Base-by-base conservation (phyloP, 129 eudicot genomes). In the Gnaphalium uliginosum region DNA sequence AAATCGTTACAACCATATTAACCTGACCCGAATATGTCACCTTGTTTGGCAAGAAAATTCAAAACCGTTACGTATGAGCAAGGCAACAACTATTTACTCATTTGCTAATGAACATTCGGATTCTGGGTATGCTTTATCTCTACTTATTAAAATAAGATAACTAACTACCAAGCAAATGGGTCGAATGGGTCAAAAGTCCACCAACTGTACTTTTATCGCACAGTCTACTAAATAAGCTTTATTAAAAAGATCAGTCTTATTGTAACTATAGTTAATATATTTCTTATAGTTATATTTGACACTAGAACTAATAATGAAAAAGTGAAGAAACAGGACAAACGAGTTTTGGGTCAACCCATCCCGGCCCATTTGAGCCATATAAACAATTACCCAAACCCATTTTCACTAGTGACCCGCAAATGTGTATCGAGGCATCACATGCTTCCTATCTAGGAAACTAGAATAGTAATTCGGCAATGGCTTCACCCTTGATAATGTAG, bases 191-290 rank as follows among this genome's bases (percentile, higher is more conserved):
- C 51, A 13, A 43, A 43, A 43, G 51, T 43, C 4, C 17, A 3
- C 46, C 46, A 39, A 39, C 46, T 8, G 13, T 8, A 39, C 46
- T 39, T 39, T 33, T 39, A 11, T 11, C 17, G 18, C 13, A 43
- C 5, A 43, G 13, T 43, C 51, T 10, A 13, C 51, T 43, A 43
- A 43, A 43, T 43, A 43, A 43, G 17, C 51, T 10, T 43, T 11
- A 43, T 11, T 13, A 43, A 43, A 96, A 70, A 90, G 97, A 33
- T 97, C 98, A 78, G 77, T 93, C 97, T 69, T 93, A 10, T 43
- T 13, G 17, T 43, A 43, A 43, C 3, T 43, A 43, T 10, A 43
- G 17, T 2, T 43, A 43, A 2, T 10, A 39, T 39, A 39, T 96
- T 69, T 93, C 13, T 39, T 39, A 39, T 37, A 37, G 13, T 37